These are phyloP conservation scores for Trichoderma sp. DNA, from an alignment of 2,329 filamentous ascomycete genomes.

Conservation along the genomic window DNA sequence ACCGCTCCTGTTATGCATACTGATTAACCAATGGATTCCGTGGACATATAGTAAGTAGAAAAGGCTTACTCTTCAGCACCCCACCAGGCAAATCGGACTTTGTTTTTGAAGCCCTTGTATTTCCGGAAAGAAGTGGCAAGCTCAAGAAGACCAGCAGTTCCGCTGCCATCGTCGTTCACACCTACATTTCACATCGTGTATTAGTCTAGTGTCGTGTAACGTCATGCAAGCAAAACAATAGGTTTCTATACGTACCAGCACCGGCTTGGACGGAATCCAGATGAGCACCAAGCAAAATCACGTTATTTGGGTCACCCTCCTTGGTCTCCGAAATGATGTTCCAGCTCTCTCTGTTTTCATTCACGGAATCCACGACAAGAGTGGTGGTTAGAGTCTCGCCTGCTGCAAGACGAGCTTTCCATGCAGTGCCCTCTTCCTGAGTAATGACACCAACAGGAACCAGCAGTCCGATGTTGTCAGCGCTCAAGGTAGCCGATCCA, in stretches of 20 bases:
- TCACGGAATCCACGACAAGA: slow-evolving; percentile 34
- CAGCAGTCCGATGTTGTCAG: slow-evolving; percentile 33
- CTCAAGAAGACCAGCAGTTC: slow-evolving; percentile 37
- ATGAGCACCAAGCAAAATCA: slow-evolving; percentile 42
- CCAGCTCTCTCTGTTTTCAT: slow-evolving; percentile 35
- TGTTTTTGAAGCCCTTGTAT: slow-evolving; percentile 39
- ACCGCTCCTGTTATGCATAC: slow-evolving; percentile 32
- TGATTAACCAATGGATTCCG: background rate
- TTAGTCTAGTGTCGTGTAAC: background rate
- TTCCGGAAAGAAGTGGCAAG: slow-evolving; percentile 35
- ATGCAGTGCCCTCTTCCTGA: slow-evolving; percentile 33
- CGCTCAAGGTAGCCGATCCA: slow-evolving; percentile 49
- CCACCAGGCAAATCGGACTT: slow-evolving; percentile 43
- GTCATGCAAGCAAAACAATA: background rate
- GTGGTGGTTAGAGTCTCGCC: slow-evolving; percentile 33
- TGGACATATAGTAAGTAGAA: background rate
- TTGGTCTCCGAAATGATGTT: slow-evolving; percentile 44
- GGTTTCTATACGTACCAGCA: slow-evolving; percentile 27
- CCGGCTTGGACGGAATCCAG: slow-evolving; percentile 39
- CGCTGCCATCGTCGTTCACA: slow-evolving; percentile 42
- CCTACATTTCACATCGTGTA: background rate
- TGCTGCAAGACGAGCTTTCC: slow-evolving; percentile 32
- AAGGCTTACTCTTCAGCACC: slow-evolving; percentile 38
- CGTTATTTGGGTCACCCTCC: slow-evolving; percentile 39
- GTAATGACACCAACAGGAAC: slow-evolving; percentile 35